Evolutionary conservation across 768 basidiomycete species (phyloP).

Genomic region (Amanita thiersii): DNA sequence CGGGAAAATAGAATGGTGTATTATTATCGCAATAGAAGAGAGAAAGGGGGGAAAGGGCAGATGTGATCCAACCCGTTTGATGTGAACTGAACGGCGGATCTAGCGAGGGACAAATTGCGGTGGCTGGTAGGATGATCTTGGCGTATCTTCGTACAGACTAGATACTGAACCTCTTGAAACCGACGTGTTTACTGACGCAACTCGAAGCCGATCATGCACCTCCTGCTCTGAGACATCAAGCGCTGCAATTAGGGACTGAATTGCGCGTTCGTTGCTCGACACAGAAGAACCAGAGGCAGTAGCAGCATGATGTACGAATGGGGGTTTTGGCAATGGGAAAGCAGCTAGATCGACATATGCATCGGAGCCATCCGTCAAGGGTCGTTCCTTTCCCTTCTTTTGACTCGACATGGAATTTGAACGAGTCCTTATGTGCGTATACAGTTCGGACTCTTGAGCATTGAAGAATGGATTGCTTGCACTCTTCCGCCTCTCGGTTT

Average conservation of each 20-base stretch:
- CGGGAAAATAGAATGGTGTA: slow-evolving; percentile 8
- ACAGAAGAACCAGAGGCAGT: slow-evolving; percentile 28
- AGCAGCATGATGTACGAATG: slow-evolving; percentile 23
- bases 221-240: slow-evolving; percentile 42
- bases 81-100: no score
- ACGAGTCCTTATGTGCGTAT: slow-evolving; percentile 17
- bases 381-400: slow-evolving; percentile 30
- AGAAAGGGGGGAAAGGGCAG: slow-evolving; percentile 30
- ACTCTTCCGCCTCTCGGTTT: slow-evolving; percentile 27
- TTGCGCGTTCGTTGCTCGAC: slow-evolving; percentile 43
- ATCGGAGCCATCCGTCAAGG: slow-evolving; percentile 16
- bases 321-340: slow-evolving; percentile 20
- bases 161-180: slow-evolving; percentile 24
- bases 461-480: slow-evolving; percentile 35
- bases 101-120: no score
- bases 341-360: slow-evolving; percentile 36
- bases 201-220: slow-evolving; percentile 40
- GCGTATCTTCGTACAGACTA: slow-evolving; percentile 21
- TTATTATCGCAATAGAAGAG: slow-evolving; percentile 1
- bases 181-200: slow-evolving; percentile 55
- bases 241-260: slow-evolving; percentile 63
- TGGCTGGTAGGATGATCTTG: no score
- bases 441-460: slow-evolving; percentile 17
- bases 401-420: slow-evolving; percentile 34
- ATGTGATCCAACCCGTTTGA: slow-evolving; percentile 28